Conservation (phyloP, 164 flowering plant species). For the Cinnamomum chago region DNA sequence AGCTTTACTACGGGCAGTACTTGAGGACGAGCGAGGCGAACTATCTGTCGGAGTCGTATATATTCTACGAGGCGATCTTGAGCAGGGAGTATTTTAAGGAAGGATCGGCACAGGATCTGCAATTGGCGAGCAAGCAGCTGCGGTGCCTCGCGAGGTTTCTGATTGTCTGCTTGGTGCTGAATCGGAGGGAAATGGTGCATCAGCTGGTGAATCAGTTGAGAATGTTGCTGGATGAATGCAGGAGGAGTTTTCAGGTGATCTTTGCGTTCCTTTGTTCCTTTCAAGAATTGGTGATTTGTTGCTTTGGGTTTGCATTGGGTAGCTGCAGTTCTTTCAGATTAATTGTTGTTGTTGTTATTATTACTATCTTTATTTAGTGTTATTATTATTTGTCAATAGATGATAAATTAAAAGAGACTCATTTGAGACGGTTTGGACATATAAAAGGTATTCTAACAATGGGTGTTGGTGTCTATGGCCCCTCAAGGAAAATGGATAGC, state of each 20-base stretch:
- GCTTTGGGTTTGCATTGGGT: too few species aligned
- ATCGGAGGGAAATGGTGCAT: constrained; percentile 69
- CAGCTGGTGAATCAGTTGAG: constrained; percentile 66
- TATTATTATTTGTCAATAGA: too few species aligned
- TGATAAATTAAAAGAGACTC: too few species aligned
- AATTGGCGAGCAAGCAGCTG: constrained; percentile 74
- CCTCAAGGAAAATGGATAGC: too few species aligned
- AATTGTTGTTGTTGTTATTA: too few species aligned
- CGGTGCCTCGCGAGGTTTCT: constrained; percentile 80
- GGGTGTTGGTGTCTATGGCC: too few species aligned
- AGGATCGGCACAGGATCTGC: constrained; percentile 57
- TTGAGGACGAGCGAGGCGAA: constrained; percentile 76
- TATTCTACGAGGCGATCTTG: constrained; percentile 83
- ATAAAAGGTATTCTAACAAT: too few species aligned
- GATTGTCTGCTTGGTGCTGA: constrained; percentile 71
- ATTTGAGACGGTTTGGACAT: too few species aligned
- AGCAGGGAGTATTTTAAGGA: constrained; percentile 84
- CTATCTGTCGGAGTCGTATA: constrained; percentile 70
- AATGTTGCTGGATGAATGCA: constrained; percentile 71
- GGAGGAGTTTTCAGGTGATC: constrained; percentile 66
- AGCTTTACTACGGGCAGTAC: constrained; percentile 82
- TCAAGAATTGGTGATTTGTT: too few species aligned
- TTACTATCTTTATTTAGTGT: too few species aligned
- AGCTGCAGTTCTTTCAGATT: too few species aligned
- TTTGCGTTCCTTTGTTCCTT: too few species aligned